Evolutionary conservation across 1,284 basidiomycete species (phyloP).

Genomic region (Malassezia yamatoensis): DNA sequence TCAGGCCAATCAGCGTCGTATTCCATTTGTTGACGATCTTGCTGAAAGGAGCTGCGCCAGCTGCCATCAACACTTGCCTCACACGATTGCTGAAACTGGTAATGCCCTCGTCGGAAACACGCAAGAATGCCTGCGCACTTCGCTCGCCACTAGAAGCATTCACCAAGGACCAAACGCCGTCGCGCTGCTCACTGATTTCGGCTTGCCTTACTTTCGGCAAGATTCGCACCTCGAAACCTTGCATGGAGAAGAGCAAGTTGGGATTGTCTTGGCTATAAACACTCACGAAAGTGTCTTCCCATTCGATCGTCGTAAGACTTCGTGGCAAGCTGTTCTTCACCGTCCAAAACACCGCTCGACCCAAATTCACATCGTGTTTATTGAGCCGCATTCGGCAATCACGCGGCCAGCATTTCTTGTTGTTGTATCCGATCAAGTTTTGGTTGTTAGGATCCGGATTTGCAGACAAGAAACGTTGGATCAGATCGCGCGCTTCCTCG

Average conservation of each 20-base stretch:
- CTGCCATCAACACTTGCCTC: constrained; percentile 94
- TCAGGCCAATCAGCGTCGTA: constrained; percentile 57
- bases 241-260: constrained; percentile 95
- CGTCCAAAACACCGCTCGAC: constrained; percentile 97
- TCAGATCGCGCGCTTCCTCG: constrained; percentile 92
- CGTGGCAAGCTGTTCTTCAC: constrained; percentile 93
- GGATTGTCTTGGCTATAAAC: constrained; percentile 98
- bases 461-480: constrained; percentile 89
- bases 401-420: constrained; percentile 96
- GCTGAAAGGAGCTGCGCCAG: constrained; percentile 94
- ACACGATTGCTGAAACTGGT: constrained; percentile 53
- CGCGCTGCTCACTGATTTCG: constrained; percentile 92
- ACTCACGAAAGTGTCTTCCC: constrained; percentile 53
- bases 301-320: constrained; percentile 95
- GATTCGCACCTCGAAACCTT: constrained; percentile 92
- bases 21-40: constrained; percentile 99
- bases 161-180: constrained; percentile 94
- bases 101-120: constrained; percentile 90
- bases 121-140: constrained; percentile 91
- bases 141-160: constrained; percentile 90
- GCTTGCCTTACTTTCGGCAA: constrained; percentile 87
- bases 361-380: constrained; percentile 98
- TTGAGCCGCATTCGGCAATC: constrained; percentile 98
- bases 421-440: constrained; percentile 97
- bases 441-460: constrained; percentile 98